Base-by-base conservation (phyloP, 768 basidiomycete genomes). In the Kwoniella bestiolae region DNA sequence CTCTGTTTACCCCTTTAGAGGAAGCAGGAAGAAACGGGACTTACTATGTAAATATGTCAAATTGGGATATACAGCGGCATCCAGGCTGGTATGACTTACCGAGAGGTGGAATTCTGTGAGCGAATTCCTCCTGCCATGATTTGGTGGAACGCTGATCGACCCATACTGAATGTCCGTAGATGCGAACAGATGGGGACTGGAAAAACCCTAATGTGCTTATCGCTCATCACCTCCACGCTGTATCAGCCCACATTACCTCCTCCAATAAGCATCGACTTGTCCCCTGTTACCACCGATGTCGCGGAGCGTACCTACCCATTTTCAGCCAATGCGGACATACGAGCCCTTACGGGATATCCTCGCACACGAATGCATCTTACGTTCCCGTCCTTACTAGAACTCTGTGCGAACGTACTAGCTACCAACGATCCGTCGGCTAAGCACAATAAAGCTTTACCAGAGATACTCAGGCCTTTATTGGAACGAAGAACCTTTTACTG, bases 121-220 rank as follows among this genome's bases (percentile, higher is more conserved):
- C 62, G 16, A 23, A 55, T 21, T 28, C n/a, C 32, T 47, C 16
- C 12, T 35, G 28, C 31, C 21, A 21, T 45, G 32, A 21, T 16
- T 35, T 2, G 21, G n/a, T n/a, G 0, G 34, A 21, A 21, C 50
- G 50, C 51, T 53, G 2, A 38, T 5, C 29, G 12, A 11, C 1
- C 21, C 12, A 14, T 4, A 41, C 32, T 49, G 38, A 5, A 0
- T 41, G 3, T 38, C 3, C 16, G 7, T 45, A 80, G 79, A 21
- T 79, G 80, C 51, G 81, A 82, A 49, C 81, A 81, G 38, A 81
- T 82, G 81, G 81, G 81, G 3, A 73, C 73, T 1, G 81, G 81
- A 7, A 82, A 82, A 65, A 80, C 79, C 1, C 56, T 79, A 18
- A 82, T 82, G 63, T 70, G 67, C 32, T 71, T 82, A 53, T 68